Evolutionary conservation across 129 eudicot genomes (phyloP).

Genomic region (Lactuca sativa): DNA sequence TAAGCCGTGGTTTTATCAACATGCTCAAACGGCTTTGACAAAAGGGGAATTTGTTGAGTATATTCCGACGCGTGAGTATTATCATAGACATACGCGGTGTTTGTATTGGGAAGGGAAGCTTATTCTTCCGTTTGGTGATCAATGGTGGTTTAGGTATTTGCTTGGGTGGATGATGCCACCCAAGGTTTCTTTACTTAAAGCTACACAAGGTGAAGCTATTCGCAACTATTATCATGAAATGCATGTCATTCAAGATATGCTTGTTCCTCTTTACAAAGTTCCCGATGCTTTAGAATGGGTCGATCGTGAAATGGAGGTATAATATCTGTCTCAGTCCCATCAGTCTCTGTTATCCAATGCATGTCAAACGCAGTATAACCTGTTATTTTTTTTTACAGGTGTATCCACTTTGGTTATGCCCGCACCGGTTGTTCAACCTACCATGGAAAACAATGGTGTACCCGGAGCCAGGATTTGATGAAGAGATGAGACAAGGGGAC

Average conservation of each 20-base stretch:
- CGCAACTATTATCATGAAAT: conserved; percentile 88
- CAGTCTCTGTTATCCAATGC: background rate
- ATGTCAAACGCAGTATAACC: background rate
- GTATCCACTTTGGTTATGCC: conserved; percentile 93
- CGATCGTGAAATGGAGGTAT: conserved; percentile 86
- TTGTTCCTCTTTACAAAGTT: conserved; percentile 88
- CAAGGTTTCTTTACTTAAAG: conserved; percentile 86
- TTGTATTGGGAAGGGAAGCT: conserved; percentile 96
- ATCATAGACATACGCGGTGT: conserved; percentile 90
- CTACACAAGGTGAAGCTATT: conserved; percentile 90
- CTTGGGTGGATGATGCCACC: conserved; percentile 96
- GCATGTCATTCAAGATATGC: conserved; percentile 96
- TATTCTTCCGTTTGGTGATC: conserved; percentile 84
- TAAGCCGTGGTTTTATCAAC: conserved; percentile 92
- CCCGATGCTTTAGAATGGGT: conserved; percentile 89
- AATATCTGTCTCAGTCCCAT: background rate
- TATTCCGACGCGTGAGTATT: conserved; percentile 81
- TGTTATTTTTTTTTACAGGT: conserved; percentile 37
- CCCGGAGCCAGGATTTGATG: conserved; percentile 88
- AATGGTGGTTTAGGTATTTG: conserved; percentile 73
- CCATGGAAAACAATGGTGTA: conserved; percentile 84
- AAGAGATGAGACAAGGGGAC: conserved; percentile 71
- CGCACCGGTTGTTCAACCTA: conserved; percentile 74
- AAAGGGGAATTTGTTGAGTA: conserved; percentile 89
- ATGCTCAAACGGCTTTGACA: conserved; percentile 65